Evolutionary conservation across 2,329 filamentous ascomycete genomes (phyloP).

Genomic region (Sclerotinia minor): DNA sequence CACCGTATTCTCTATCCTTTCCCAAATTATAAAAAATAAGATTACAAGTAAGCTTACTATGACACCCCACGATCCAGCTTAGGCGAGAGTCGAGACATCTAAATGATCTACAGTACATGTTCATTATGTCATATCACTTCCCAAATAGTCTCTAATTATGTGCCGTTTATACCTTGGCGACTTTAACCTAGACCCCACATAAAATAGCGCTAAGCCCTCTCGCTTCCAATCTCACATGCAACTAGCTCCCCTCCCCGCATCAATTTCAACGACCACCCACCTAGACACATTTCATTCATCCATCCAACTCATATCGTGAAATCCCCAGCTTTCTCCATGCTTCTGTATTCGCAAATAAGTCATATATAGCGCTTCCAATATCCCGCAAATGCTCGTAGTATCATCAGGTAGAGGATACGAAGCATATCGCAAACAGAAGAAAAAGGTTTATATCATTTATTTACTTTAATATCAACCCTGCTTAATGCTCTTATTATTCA

Average conservation of each 20-base stretch:
- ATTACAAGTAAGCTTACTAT: constrained; percentile 8
- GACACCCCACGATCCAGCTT: not conserved
- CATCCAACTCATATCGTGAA: not conserved
- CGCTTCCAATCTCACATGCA: not conserved
- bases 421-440: constrained; percentile 53
- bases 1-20: not conserved
- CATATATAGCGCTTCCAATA: not conserved
- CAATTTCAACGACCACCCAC: too few species aligned
- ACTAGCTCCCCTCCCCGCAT: too few species aligned
- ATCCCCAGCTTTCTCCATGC: too few species aligned
- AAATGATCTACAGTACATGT: not conserved
- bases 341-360: not conserved
- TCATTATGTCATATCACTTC: constrained; percentile 17
- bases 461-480: constrained; percentile 15
- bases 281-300: not conserved
- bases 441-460: constrained; percentile 50
- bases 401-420: constrained; percentile 53
- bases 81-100: too few species aligned
- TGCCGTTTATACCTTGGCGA: constrained; percentile 7
- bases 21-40: not conserved
- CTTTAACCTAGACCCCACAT: not conserved
- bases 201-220: constrained; percentile 3
- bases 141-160: not conserved
- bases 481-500: not conserved
- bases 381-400: constrained; percentile 51